A percentile compares a stretch with the other conserved stretches of the same genome.
Evolutionary conservation across 495 filamentous ascomycete genomes (phyloP).

Genomic region (Glarea lozoyensis): DNA sequence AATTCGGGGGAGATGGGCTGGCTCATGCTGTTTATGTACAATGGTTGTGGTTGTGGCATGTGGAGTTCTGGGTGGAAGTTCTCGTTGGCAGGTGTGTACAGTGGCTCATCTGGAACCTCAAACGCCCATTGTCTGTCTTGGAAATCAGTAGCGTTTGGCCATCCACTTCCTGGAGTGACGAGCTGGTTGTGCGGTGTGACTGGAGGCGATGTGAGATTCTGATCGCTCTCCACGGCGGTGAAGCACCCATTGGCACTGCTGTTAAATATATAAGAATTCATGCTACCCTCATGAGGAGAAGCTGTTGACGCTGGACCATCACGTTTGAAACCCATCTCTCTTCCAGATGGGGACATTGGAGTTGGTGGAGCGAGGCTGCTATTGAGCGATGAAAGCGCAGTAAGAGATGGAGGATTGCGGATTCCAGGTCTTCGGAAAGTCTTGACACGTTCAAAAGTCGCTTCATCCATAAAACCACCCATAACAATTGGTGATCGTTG

Average conservation of each 20-base stretch:
- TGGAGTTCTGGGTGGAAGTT: constrained; percentile 14
- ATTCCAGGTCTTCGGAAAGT: constrained; percentile 15
- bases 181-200: constrained; percentile 20
- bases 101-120: constrained; percentile 17
- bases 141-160: constrained; percentile 5
- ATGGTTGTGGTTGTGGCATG: constrained; percentile 18
- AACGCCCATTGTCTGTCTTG: constrained; percentile 15
- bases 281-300: constrained; percentile 16
- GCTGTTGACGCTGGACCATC: constrained; percentile 14
- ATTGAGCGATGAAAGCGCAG: constrained; percentile 10
- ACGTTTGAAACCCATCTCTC: constrained; percentile 17
- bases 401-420: constrained; percentile 14
- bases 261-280: constrained; percentile 19
- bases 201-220: constrained; percentile 22
- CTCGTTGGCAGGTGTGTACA: constrained; percentile 18
- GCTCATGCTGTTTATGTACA: constrained; percentile 17
- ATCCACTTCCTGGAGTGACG: constrained; percentile 1
- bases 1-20: constrained; percentile 20
- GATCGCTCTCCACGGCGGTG: constrained; percentile 16
- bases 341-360: constrained; percentile 20
- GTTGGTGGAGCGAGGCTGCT: constrained; percentile 23
- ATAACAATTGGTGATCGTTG: constrained; percentile 21
- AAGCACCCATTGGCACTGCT: constrained; percentile 12
- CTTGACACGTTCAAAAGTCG: constrained; percentile 17
- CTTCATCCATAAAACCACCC: constrained; percentile 14